These are phyloP conservation scores for Rhizophagus sp. DNA, from an alignment of 192 early-diverging fungal species.

Conservation along the genomic window DNA sequence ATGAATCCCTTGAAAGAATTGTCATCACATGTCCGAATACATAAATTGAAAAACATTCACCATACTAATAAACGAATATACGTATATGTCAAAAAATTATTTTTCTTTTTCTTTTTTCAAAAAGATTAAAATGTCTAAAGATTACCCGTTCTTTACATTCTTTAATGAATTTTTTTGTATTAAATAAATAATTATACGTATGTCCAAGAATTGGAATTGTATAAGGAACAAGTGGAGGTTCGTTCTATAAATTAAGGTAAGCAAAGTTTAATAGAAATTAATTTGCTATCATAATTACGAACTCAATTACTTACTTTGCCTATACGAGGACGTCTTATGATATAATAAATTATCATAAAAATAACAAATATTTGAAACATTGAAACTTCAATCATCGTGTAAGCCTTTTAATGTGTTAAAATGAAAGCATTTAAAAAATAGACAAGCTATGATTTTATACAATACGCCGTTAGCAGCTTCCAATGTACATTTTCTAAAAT, in stretches of 20 bases:
- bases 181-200: not conserved
- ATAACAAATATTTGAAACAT: too few relatives aligned
- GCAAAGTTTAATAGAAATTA: too few relatives aligned
- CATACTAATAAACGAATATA: not conserved
- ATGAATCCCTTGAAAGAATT: not conserved
- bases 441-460: too few relatives aligned
- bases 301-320: too few relatives aligned
- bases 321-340: too few relatives aligned
- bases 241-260: not conserved
- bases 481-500: too few relatives aligned
- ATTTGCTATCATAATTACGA: too few relatives aligned
- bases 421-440: too few relatives aligned
- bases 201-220: conserved; percentile 18
- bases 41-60: conserved; percentile 11
- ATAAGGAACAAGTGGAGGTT: conserved; percentile 14
- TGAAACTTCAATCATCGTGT: too few relatives aligned
- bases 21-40: not conserved
- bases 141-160: conserved; percentile 7
- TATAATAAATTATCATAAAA: too few relatives aligned
- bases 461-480: too few relatives aligned
- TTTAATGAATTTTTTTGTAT: not conserved
- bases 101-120: not conserved
- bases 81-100: not conserved
- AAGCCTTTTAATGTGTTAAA: too few relatives aligned
- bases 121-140: not conserved